phyloP scores from a whole-genome alignment of 352 stramenopile species.

The Phytophthora aleatoria region DNA sequence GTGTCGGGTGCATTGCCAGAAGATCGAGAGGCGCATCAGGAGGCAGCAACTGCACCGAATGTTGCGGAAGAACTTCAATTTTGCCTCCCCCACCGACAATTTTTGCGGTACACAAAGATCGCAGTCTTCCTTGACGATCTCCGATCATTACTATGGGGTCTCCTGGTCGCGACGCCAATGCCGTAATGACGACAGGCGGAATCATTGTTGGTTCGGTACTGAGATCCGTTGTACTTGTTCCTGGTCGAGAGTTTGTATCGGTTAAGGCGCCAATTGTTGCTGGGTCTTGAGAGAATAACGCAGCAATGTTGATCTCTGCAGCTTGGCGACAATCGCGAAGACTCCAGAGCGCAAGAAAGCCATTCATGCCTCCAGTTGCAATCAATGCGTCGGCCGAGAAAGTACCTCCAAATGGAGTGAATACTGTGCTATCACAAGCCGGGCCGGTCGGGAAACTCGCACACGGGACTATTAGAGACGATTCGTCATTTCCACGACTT shows the following conservation, averaged over 20 bases:
- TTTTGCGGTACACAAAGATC: slow-evolving; percentile 61
- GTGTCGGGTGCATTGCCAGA: slow-evolving; percentile 61
- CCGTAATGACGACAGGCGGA: slow-evolving; percentile 45
- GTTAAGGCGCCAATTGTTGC: slow-evolving; percentile 4
- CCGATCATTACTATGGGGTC: slow-evolving; percentile 71
- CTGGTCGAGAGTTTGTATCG: slow-evolving; percentile 18
- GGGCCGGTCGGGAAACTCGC: slow-evolving; percentile 59
- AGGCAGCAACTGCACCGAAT: slow-evolving; percentile 55
- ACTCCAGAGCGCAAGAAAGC: slow-evolving; percentile 57
- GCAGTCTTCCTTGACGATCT: slow-evolving; percentile 61
- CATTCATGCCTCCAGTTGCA: slow-evolving; percentile 55
- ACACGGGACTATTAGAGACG: slow-evolving; percentile 45
- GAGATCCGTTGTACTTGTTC: slow-evolving; percentile 10
- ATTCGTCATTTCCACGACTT: slow-evolving; percentile 16
- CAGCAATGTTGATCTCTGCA: slow-evolving; percentile 40
- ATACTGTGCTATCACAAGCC: slow-evolving; percentile 44
- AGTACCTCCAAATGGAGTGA: slow-evolving; percentile 62
- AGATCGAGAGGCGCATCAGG: slow-evolving; percentile 47
- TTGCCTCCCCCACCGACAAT: slow-evolving; percentile 44
- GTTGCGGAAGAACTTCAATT: slow-evolving; percentile 68
- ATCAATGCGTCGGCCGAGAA: slow-evolving; percentile 54
- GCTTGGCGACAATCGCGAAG: slow-evolving; percentile 49
- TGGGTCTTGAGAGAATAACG: slow-evolving; percentile 45
- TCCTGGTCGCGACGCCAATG: slow-evolving; percentile 44
- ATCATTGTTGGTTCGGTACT: not conserved